phyloP scores from a whole-genome alignment of 208 protist species.

The Perkinsela sp. region DNA sequence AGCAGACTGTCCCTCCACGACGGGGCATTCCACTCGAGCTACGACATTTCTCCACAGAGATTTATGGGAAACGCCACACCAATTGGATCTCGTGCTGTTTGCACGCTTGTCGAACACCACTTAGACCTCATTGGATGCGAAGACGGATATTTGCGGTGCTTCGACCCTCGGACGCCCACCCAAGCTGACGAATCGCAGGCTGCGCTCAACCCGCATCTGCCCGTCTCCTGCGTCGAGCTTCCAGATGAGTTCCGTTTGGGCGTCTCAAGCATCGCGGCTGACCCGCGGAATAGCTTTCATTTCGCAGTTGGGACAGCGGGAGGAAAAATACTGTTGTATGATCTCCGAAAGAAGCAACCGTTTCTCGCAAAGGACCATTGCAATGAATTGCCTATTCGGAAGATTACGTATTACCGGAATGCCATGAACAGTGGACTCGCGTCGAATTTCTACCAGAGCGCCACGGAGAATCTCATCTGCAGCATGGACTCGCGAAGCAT shows the following conservation, averaged over 20 bases:
- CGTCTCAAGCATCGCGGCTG: slow-evolving; percentile 27
- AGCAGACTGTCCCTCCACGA: neutral
- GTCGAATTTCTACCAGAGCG: slow-evolving; percentile 25
- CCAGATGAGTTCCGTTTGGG: slow-evolving; percentile 1
- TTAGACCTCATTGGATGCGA: slow-evolving; percentile 24
- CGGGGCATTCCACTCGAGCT: neutral
- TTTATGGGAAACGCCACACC: neutral
- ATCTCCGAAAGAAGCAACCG: slow-evolving; percentile 42
- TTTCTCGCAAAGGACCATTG: slow-evolving; percentile 78
- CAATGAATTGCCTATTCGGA: slow-evolving; percentile 70
- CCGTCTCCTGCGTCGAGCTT: slow-evolving; percentile 9
- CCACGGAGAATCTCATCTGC: slow-evolving; percentile 12
- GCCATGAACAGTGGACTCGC: slow-evolving; percentile 28
- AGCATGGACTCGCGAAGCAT: slow-evolving; percentile 50
- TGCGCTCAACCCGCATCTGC: neutral
- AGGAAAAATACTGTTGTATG: slow-evolving; percentile 50
- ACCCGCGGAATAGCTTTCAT: slow-evolving; percentile 25
- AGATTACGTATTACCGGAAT: slow-evolving; percentile 64
- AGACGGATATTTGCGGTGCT: slow-evolving; percentile 39
- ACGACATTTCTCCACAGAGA: neutral
- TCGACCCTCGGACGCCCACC: slow-evolving; percentile 22
- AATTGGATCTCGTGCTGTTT: slow-evolving; percentile 1
- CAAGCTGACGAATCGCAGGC: slow-evolving; percentile 14
- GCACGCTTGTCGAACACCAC: slow-evolving; percentile 7
- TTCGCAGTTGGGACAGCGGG: slow-evolving; percentile 36